Evolutionary conservation across 208 protist genomes (phyloP).

Genomic region (Crithidia sp.): DNA sequence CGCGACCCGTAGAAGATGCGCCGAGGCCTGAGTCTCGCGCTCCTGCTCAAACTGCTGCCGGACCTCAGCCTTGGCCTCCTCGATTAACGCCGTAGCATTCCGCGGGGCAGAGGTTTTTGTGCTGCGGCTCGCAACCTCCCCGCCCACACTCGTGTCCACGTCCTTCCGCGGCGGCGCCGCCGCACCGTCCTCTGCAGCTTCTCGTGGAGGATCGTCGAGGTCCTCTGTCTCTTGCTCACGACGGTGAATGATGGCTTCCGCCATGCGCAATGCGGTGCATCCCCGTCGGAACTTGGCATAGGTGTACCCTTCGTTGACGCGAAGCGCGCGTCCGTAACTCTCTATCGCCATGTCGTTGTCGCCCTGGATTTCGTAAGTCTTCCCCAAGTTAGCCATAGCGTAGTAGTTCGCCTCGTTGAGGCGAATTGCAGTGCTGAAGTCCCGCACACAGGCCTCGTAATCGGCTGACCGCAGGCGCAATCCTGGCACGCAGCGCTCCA

Average conservation of each 20-base stretch:
- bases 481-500: constrained; percentile 76
- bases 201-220: constrained; percentile 1
- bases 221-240: constrained; percentile 7
- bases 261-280: constrained; percentile 62
- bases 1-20: constrained; percentile 25
- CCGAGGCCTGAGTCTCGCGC: constrained; percentile 5
- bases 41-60: constrained; percentile 39
- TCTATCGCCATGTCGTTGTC: constrained; percentile 70
- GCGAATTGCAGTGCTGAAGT: constrained; percentile 83
- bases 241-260: constrained; percentile 37
- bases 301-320: constrained; percentile 77
- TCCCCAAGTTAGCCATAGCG: constrained; percentile 91
- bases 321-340: constrained; percentile 75
- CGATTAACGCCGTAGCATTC: constrained; percentile 2
- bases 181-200: not conserved
- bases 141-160: not conserved
- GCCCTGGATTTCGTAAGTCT: constrained; percentile 85
- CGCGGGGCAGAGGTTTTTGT: not conserved
- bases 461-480: constrained; percentile 67
- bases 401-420: constrained; percentile 95
- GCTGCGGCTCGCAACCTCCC: not conserved
- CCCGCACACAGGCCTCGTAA: constrained; percentile 76
- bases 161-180: not conserved
- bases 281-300: constrained; percentile 81
- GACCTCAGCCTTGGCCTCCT: constrained; percentile 47